These are phyloP conservation scores for Fusarium solani-melongenae DNA, from an alignment of 2,329 filamentous ascomycete genomes.

Conservation along the genomic window DNA sequence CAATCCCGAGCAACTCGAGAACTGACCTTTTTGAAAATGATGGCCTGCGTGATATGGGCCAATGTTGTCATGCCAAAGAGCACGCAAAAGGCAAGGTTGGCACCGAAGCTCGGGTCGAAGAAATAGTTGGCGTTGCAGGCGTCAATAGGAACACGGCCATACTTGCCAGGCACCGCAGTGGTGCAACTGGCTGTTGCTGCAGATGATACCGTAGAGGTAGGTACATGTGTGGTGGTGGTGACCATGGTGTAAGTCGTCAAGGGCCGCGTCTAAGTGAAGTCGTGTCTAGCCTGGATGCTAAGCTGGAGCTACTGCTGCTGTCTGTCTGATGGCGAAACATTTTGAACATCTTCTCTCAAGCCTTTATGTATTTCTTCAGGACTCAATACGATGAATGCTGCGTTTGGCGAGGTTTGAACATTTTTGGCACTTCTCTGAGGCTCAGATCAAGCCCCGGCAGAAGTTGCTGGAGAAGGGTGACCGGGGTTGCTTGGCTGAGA, in stretches of 20 bases:
- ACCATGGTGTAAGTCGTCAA: constrained; percentile 28
- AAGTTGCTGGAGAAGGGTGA: neutral
- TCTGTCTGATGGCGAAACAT: neutral
- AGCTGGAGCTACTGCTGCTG: neutral
- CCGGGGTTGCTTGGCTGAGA: constrained; percentile 9
- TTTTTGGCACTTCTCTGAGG: constrained; percentile 6
- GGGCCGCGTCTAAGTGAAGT: neutral
- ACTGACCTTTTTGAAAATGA: constrained; percentile 47
- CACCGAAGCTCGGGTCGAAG: constrained; percentile 48
- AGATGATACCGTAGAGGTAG: constrained; percentile 48
- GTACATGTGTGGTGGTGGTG: constrained; percentile 28
- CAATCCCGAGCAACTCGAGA: neutral
- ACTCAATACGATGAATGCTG: neutral
- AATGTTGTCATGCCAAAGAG: constrained; percentile 46
- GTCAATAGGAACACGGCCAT: constrained; percentile 46
- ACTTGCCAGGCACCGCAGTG: constrained; percentile 47
- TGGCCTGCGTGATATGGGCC: constrained; percentile 44
- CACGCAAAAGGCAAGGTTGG: constrained; percentile 47
- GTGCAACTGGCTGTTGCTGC: constrained; percentile 46
- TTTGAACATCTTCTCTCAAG: neutral
- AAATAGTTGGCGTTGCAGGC: constrained; percentile 49
- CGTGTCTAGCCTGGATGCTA: neutral
- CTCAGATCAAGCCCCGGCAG: constrained; percentile 8
- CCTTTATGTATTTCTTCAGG: constrained; percentile 27
- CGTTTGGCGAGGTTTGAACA: neutral